Evolutionary conservation across 2,329 filamentous ascomycete genomes (phyloP).

Genomic region (Chrysoporthe cubensis): DNA sequence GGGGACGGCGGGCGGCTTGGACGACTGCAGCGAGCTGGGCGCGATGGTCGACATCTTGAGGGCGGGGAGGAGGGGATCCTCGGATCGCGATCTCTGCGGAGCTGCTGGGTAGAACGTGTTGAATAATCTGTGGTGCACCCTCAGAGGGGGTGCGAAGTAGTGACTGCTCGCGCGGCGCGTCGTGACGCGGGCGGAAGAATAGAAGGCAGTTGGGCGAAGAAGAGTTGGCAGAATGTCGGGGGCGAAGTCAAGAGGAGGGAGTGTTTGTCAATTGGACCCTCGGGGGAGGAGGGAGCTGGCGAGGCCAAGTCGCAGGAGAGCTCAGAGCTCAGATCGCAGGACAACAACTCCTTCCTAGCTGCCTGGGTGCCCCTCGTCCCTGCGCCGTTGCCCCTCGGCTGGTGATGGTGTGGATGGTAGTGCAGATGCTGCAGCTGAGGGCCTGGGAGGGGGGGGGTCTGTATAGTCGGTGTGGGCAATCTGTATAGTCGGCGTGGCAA

Average conservation of each 20-base stretch:
- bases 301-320: neutral
- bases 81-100: neutral
- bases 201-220: neutral
- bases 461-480: neutral
- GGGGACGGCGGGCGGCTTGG: slow-evolving; percentile 76
- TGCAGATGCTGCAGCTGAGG: too few species aligned
- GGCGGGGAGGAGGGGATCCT: too few species aligned
- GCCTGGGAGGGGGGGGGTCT: neutral
- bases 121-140: neutral
- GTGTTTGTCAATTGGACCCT: neutral
- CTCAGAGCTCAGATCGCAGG: neutral
- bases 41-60: slow-evolving; percentile 81
- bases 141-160: neutral
- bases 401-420: too few species aligned
- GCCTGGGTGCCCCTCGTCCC: neutral
- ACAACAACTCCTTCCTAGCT: neutral
- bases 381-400: neutral
- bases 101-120: neutral
- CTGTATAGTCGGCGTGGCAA: neutral
- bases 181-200: neutral
- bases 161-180: neutral
- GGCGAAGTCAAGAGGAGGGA: neutral
- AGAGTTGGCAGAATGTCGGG: neutral
- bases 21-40: slow-evolving; percentile 74
- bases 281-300: neutral